Evolutionary conservation across 2,329 filamentous ascomycete genomes (phyloP).

Genomic region (Xylaria sp.): DNA sequence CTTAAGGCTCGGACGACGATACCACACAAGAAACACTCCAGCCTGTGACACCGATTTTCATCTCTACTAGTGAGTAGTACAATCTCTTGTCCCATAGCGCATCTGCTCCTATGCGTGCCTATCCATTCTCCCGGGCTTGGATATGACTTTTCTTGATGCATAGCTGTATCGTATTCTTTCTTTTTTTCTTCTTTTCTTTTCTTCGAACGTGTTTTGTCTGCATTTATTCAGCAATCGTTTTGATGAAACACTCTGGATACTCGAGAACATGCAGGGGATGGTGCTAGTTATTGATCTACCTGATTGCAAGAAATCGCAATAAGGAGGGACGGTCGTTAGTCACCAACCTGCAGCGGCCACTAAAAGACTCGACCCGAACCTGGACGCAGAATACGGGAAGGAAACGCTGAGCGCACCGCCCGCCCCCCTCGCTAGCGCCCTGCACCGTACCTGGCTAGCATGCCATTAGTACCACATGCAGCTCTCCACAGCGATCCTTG

Average conservation of each 20-base stretch:
- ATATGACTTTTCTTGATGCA: background rate
- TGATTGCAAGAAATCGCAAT: background rate
- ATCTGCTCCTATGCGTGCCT: background rate
- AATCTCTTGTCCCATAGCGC: background rate
- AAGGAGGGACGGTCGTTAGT: background rate
- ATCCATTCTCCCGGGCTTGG: background rate
- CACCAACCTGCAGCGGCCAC: background rate
- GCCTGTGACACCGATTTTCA: background rate
- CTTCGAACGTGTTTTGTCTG: background rate
- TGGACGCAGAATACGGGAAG: no score
- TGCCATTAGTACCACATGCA: no score
- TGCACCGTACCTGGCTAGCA: constrained; percentile 21
- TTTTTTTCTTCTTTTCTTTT: no score
- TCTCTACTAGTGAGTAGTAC: constrained; percentile 7
- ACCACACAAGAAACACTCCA: background rate
- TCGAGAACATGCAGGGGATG: background rate
- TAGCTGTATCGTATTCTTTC: background rate
- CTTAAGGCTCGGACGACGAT: background rate
- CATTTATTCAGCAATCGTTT: background rate
- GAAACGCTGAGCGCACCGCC: background rate
- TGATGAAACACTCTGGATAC: background rate
- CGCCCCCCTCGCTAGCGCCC: constrained; percentile 17
- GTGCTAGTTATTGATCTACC: no score
- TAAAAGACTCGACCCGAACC: no score
- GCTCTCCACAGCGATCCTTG: background rate